Evolutionary conservation across 1,284 basidiomycete genomes (phyloP).

Genomic region (Fistulinella cinereoalba): DNA sequence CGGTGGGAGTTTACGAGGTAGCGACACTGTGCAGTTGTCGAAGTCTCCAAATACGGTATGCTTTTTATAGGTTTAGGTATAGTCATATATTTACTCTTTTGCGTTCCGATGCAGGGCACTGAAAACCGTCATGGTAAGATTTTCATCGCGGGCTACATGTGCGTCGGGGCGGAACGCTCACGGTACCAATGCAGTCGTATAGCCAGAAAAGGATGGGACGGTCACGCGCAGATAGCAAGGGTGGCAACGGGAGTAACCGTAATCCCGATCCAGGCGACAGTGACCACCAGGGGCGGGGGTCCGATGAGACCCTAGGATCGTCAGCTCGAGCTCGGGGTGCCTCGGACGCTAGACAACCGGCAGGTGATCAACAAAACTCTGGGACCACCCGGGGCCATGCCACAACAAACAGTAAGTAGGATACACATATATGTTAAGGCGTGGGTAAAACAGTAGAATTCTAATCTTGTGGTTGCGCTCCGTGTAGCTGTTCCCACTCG

Average conservation of each 20-base stretch:
- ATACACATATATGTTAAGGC: conserved; percentile 9
- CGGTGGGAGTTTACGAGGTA: conserved; percentile 90
- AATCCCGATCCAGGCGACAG: conserved; percentile 41
- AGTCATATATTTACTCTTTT: conserved; percentile 14
- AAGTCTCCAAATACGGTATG: conserved; percentile 82
- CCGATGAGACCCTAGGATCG: conserved; percentile 33
- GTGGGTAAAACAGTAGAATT: conserved; percentile 26
- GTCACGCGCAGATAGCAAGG: conserved; percentile 49
- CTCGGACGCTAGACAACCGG: conserved; percentile 38
- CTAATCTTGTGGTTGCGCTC: conserved; percentile 23
- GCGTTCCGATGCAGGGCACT: conserved; percentile 48
- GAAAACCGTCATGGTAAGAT: conserved; percentile 70
- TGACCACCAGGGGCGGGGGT: conserved; percentile 38
- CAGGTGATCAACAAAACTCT: conserved; percentile 25
- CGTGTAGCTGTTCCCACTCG: conserved; percentile 21
- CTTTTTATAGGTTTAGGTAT: conserved; percentile 10
- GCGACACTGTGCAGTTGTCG: conserved; percentile 88
- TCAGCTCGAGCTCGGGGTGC: conserved; percentile 48
- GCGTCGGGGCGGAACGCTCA: conserved; percentile 11
- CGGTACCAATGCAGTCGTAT: conserved; percentile 47
- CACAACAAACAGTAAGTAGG: conserved; percentile 30
- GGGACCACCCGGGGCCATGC: conserved; percentile 20
- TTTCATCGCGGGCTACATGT: conserved; percentile 8
- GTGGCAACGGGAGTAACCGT: conserved; percentile 40
- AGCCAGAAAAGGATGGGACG: conserved; percentile 65